A percentile compares a stretch with the other conserved stretches of the same genome.
phyloP scores from a whole-genome alignment of 192 early-diverging fungal species.

The Linnemannia hyalina region DNA sequence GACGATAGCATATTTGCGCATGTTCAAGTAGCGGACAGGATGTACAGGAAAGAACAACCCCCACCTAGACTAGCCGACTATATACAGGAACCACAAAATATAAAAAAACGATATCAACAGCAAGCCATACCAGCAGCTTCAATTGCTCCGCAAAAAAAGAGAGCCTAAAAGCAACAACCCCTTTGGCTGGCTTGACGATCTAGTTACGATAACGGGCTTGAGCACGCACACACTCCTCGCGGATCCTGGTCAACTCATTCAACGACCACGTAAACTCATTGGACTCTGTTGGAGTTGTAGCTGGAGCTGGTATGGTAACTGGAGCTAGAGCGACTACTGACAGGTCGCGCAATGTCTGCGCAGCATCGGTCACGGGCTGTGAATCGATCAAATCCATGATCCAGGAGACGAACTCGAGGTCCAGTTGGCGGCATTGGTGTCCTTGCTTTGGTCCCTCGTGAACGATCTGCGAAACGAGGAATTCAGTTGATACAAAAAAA shows the following conservation, averaged over 20 bases:
- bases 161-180: background rate
- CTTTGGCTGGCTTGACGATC: background rate
- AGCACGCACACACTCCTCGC: background rate
- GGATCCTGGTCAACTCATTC: background rate
- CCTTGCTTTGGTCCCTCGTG: background rate
- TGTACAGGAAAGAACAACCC: background rate
- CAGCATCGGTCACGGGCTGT: background rate
- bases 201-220: background rate
- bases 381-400: background rate
- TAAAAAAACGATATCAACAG: background rate
- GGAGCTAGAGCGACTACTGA: background rate
- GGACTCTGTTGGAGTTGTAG: background rate
- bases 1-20: slow-evolving; percentile 65
- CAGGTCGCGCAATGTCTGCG: background rate
- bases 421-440: background rate
- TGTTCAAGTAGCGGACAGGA: slow-evolving; percentile 61
- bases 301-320: background rate
- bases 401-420: background rate
- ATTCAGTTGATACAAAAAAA: background rate
- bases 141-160: background rate
- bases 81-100: background rate
- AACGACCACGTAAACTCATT: background rate
- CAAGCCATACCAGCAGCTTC: background rate
- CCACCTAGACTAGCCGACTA: background rate
- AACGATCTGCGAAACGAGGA: background rate